phyloP scores from a whole-genome alignment of 257 asterid species.

The Anisodus acutangulus region DNA sequence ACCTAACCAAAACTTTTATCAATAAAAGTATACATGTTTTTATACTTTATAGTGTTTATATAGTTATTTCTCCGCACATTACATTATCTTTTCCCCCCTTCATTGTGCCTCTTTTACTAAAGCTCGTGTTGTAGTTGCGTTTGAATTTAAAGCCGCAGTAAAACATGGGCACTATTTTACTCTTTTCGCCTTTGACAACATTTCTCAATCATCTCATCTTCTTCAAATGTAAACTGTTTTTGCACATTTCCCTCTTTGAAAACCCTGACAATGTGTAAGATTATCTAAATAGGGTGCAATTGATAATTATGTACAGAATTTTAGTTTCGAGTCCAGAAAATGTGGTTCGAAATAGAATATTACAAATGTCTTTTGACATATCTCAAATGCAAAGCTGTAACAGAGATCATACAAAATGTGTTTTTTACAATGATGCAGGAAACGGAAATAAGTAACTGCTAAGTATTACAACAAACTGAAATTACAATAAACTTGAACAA shows the following conservation, averaged over 20 bases:
- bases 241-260: constrained; percentile 17
- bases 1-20: no score
- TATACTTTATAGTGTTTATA: background rate
- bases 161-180: background rate
- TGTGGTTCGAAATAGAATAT: background rate
- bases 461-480: no score
- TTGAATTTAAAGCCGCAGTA: background rate
- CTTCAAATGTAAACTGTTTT: background rate
- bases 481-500: no score
- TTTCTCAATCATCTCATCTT: background rate
- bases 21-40: no score
- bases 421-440: no score
- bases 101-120: background rate
- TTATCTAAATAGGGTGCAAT: constrained; percentile 15
- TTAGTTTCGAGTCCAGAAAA: background rate
- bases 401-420: background rate
- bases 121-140: background rate
- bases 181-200: background rate
- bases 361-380: background rate
- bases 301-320: background rate
- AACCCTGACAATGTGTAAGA: background rate
- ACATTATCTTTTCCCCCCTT: background rate
- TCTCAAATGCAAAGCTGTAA: background rate
- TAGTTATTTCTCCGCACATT: background rate
- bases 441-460: no score